These are phyloP conservation scores for Metschnikowia henanensis DNA, from an alignment of 805 yeast genomes.

Conservation along the genomic window DNA sequence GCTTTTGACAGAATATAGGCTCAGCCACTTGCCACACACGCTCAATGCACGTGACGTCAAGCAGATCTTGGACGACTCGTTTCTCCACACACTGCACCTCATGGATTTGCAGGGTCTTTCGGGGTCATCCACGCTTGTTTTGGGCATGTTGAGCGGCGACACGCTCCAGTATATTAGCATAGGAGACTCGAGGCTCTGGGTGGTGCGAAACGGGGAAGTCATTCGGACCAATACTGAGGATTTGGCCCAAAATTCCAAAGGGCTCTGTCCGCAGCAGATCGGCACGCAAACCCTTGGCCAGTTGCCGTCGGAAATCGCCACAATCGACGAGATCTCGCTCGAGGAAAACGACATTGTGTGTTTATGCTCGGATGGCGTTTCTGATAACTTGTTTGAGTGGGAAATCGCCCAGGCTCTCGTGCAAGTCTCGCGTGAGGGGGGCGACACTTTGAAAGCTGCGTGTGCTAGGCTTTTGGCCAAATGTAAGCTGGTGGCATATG, in stretches of 20 bases:
- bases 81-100: conserved; percentile 46
- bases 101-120: conserved; percentile 48
- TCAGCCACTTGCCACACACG: conserved; percentile 36
- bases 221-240: conserved; percentile 46
- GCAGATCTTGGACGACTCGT: conserved; percentile 47
- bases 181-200: conserved; percentile 51
- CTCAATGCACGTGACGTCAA: conserved; percentile 43
- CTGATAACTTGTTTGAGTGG: conserved; percentile 51
- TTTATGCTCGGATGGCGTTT: conserved; percentile 53
- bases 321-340: conserved; percentile 43
- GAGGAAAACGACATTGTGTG: conserved; percentile 44
- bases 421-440: conserved; percentile 27
- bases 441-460: conserved; percentile 36
- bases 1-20: conserved; percentile 44
- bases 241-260: conserved; percentile 30
- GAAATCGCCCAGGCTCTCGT: conserved; percentile 44
- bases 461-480: conserved; percentile 41
- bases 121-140: conserved; percentile 51
- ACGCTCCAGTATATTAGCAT: conserved; percentile 47
- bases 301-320: conserved; percentile 49
- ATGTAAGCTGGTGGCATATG: conserved; percentile 51
- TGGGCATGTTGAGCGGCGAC: conserved; percentile 50
- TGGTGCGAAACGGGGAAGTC: conserved; percentile 47
- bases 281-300: conserved; percentile 48
- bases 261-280: conserved; percentile 52